A percentile compares a stretch with the other conserved stretches of the same genome.
Evolutionary conservation across 2,329 filamentous ascomycete genomes (phyloP).

Genomic region (Coleophoma cylindrospora): DNA sequence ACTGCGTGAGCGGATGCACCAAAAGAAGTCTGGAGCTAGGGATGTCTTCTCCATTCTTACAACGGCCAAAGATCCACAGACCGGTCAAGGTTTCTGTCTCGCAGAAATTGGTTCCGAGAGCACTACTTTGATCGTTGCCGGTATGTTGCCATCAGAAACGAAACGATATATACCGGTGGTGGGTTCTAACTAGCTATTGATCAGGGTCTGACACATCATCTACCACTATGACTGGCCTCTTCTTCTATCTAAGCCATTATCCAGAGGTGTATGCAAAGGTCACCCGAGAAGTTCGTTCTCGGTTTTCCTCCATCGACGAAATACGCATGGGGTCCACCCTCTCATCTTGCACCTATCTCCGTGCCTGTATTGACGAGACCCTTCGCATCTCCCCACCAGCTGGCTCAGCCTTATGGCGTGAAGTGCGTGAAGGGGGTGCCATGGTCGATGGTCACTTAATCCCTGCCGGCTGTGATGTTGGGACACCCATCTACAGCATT

Average conservation of each 20-base stretch:
- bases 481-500: constrained; percentile 29
- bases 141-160: no score
- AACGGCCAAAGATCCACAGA: background rate
- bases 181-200: no score
- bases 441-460: constrained; percentile 21
- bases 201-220: constrained; percentile 24
- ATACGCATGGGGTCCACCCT: constrained; percentile 29
- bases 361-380: constrained; percentile 41
- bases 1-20: background rate
- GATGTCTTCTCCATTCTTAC: background rate
- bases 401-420: constrained; percentile 35
- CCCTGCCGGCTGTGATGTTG: constrained; percentile 24
- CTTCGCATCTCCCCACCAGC: constrained; percentile 39
- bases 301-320: constrained; percentile 26
- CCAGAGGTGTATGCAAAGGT: constrained; percentile 19
- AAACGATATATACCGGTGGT: no score
- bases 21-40: background rate
- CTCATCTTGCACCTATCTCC: constrained; percentile 21
- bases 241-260: constrained; percentile 30
- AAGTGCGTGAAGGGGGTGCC: constrained; percentile 26
- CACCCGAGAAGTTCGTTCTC: constrained; percentile 23
- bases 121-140: background rate
- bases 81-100: background rate
- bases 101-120: background rate
- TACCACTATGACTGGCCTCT: constrained; percentile 21